These are phyloP conservation scores for Ascoidea tarda DNA, from an alignment of 805 yeast species.

Conservation along the genomic window DNA sequence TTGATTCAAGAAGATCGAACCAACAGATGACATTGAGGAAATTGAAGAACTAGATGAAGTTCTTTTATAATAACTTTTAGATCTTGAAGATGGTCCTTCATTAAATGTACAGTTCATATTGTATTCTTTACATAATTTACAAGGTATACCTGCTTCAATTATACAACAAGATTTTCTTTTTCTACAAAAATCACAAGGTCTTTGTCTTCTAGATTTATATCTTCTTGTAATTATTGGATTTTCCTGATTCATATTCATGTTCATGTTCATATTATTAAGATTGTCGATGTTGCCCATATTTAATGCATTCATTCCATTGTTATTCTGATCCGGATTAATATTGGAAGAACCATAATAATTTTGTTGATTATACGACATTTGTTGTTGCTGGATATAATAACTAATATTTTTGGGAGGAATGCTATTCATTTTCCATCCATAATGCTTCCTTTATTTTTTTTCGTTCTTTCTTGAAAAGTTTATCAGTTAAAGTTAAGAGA, in stretches of 20 bases:
- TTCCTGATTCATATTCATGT: background rate
- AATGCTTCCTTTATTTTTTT: too few relatives aligned
- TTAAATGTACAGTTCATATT: slow-evolving; percentile 19
- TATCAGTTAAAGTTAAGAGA: too few relatives aligned
- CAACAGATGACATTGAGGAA: too few relatives aligned
- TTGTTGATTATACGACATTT: too few relatives aligned
- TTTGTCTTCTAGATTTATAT: slow-evolving; percentile 20
- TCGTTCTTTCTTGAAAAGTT: too few relatives aligned
- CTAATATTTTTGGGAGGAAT: too few relatives aligned
- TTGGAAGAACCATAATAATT: too few relatives aligned
- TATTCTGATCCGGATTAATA: too few relatives aligned
- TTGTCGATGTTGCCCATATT: too few relatives aligned
- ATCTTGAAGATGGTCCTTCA: slow-evolving; percentile 17
- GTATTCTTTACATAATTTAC: slow-evolving; percentile 19
- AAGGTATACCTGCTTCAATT: slow-evolving; percentile 19
- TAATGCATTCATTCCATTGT: too few relatives aligned
- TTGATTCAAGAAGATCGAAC: background rate
- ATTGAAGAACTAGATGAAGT: background rate
- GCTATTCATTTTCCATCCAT: too few relatives aligned
- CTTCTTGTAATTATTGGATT: slow-evolving; percentile 11
- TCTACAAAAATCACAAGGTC: slow-evolving; percentile 24
- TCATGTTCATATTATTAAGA: background rate
- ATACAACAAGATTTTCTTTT: slow-evolving; percentile 23
- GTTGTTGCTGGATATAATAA: too few relatives aligned
- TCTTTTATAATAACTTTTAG: background rate